Base-by-base conservation (phyloP, 148 eudicot species). In the Nyssa sinensis region DNA sequence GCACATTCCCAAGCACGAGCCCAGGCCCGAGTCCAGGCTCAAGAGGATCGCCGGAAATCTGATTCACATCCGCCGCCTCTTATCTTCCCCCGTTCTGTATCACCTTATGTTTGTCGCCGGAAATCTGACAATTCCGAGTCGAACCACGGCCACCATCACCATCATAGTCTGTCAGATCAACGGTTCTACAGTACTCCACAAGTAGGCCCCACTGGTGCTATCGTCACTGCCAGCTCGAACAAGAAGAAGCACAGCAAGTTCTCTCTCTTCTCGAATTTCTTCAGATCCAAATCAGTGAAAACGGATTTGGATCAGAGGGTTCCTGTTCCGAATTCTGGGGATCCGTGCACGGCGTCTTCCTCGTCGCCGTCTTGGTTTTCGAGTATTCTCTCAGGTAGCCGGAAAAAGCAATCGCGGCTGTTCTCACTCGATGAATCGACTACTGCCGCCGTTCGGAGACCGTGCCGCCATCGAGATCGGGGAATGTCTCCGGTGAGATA, bases 401-500 rank as follows among this genome's bases (percentile, higher is more conserved):
- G 75, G 78, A 79, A 76, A 66, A 78, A 74, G 75, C 71, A 65
- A 7, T 8, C 68, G 7, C 35, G 62, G 21, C 49, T 74, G 67
- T 34, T 64, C 35, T 75, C 80, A 21, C 28, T 64, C 14, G 78
- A 75, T 19, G 82, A 79, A 29, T 14, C 77, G 49, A 8, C 70
- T 16, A 64, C 73, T 69, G 65, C 44, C 27, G 59, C 16, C 7
- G 69, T 68, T 0, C 78, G 76, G 73, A 65, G 66, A 24, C 30
- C 39, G 25, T 59, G 53, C 53, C 74, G 73, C 5, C 62, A 58
- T 24, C 62, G 75, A 13, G 82, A 73, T 41, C 85, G 91, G 10
- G 98, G 97, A 65, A 78, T 94, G 92, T 95, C 98, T 21, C 98
- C 98, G 75, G 87, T 77, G 33, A 71, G 80, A n/a, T 67, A 59